phyloP scores from a whole-genome alignment of 1,139 yeast species.

The Saccharomyces pastorianus region DNA sequence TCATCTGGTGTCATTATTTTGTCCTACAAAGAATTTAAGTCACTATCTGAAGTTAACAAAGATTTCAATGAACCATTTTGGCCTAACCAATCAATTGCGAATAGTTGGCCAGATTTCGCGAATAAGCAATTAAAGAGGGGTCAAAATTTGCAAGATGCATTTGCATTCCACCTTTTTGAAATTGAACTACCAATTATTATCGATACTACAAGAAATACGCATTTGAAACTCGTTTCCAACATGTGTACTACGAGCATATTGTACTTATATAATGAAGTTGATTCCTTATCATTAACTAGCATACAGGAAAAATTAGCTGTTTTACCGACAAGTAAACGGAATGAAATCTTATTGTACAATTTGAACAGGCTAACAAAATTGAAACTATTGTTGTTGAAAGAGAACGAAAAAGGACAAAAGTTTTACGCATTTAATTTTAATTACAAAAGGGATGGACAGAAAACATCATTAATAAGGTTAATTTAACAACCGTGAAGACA shows the following conservation, averaged over 20 bases:
- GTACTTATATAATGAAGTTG: background rate
- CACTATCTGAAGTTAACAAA: background rate
- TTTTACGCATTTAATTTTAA: background rate
- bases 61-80: constrained; percentile 5
- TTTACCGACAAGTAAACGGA: background rate
- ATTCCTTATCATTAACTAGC: background rate
- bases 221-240: background rate
- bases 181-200: constrained; percentile 13
- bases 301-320: constrained; percentile 1
- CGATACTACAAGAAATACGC: background rate
- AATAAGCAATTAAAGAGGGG: constrained; percentile 3
- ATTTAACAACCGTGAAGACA: background rate
- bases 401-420: background rate
- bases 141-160: background rate
- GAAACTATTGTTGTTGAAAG: background rate
- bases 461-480: background rate
- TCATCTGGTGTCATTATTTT: constrained; percentile 1
- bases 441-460: background rate
- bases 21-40: background rate
- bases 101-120: background rate
- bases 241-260: background rate
- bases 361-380: background rate
- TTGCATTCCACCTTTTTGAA: constrained; percentile 13
- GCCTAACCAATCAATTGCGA: constrained; percentile 2
- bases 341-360: background rate